Evolutionary conservation across 345 rosid genomes (phyloP).

Genomic region (Capsella bursapastoris): DNA sequence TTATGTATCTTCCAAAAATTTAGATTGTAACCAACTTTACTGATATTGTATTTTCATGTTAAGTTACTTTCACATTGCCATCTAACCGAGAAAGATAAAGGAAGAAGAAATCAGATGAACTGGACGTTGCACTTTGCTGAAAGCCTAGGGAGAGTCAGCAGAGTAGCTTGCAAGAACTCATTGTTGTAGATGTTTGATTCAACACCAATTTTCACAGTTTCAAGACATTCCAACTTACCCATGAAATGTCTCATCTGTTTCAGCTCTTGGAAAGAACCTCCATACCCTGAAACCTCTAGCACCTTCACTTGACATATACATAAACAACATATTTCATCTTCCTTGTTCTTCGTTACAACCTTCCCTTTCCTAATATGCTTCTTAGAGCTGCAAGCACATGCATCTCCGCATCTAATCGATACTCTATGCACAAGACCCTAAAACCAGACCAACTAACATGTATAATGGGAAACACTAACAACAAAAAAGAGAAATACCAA

Average conservation of each 20-base stretch:
- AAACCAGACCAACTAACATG: slow-evolving; percentile 10
- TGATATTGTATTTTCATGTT: background rate
- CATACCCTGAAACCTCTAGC: no score
- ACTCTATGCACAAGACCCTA: slow-evolving; percentile 1
- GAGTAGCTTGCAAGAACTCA: background rate
- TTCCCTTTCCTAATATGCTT: background rate
- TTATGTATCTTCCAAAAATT: no score
- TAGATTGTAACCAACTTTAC: no score
- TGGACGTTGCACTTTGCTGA: slow-evolving; percentile 20
- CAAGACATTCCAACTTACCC: no score
- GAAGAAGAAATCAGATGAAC: background rate
- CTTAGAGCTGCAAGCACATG: background rate
- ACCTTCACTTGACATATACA: no score
- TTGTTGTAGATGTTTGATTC: background rate
- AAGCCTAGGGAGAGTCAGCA: background rate
- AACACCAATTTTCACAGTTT: no score
- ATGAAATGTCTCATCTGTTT: no score
- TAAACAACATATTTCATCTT: no score
- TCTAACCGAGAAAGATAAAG: background rate
- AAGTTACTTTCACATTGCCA: background rate
- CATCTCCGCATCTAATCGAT: slow-evolving; percentile 18
- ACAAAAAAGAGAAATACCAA: background rate
- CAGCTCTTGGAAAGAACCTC: no score
- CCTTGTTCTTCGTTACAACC: background rate
- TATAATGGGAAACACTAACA: background rate